Evolutionary conservation across 345 rosid genomes (phyloP).

Genomic region (Eucalyptus marginata): DNA sequence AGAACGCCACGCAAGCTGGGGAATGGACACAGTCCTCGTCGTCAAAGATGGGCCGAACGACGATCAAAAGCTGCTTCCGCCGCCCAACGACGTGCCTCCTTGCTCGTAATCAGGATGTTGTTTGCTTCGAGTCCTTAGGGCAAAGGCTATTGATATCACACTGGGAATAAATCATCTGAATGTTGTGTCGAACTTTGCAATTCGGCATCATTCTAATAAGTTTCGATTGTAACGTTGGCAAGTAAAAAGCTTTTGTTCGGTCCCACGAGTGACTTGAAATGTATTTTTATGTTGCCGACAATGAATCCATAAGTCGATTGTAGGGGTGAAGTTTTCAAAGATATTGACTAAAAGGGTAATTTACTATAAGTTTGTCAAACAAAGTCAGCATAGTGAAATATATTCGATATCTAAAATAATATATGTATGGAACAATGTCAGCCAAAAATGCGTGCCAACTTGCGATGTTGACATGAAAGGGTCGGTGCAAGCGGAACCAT

Average conservation of each 20-base stretch:
- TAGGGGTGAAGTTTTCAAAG: not conserved
- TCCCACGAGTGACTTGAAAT: not conserved
- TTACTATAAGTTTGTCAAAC: not conserved
- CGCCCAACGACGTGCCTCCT: not conserved
- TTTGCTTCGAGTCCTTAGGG: not conserved
- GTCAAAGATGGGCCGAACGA: not conserved
- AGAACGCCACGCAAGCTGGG: not conserved
- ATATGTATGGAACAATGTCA: not conserved
- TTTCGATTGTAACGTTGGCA: not conserved
- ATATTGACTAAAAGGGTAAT: not conserved
- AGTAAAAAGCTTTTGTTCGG: not conserved
- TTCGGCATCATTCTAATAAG: not conserved
- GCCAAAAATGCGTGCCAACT: not conserved
- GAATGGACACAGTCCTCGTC: not conserved
- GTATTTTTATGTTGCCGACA: not conserved
- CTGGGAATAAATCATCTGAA: not conserved
- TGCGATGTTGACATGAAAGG: not conserved
- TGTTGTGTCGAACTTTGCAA: not conserved
- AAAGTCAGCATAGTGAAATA: not conserved
- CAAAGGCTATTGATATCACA: not conserved
- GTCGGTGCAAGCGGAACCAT: not conserved
- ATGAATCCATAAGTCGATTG: not conserved
- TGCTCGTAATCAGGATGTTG: not conserved
- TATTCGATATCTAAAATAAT: not conserved
- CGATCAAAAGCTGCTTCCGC: not conserved